Evolutionary conservation across 208 protist species (phyloP).

Genomic region (Trypanosoma mega): DNA sequence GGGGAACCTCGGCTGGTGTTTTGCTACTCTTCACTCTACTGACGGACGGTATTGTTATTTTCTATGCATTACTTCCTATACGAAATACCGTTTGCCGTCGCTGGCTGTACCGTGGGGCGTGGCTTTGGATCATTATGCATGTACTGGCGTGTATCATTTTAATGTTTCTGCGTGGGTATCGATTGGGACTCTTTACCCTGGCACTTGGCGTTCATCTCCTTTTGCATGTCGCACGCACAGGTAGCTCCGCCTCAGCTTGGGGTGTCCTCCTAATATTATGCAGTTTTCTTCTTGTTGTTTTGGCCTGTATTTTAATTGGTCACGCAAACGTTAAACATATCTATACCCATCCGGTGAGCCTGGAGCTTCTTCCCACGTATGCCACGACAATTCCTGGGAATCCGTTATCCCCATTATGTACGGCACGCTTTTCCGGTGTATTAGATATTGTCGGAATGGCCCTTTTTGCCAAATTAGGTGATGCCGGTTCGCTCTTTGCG

Average conservation of each 20-base stretch:
- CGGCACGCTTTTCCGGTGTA: conserved; percentile 22
- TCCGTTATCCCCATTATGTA: conserved; percentile 39
- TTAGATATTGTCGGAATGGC: conserved; percentile 59
- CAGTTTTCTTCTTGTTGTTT: conserved; percentile 9
- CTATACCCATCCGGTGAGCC: conserved; percentile 16
- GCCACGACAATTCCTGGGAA: background rate
- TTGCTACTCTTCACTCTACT: conserved; percentile 10
- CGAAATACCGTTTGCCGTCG: conserved; percentile 5
- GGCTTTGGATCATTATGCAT: conserved; percentile 14
- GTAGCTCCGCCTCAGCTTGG: background rate
- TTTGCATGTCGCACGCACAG: conserved; percentile 9
- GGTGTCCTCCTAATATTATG: background rate
- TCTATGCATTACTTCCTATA: conserved; percentile 1
- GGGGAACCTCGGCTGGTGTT: conserved; percentile 17
- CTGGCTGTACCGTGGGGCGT: conserved; percentile 20
- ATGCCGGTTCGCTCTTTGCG: conserved; percentile 29
- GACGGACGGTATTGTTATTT: conserved; percentile 13
- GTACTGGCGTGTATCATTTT: conserved; percentile 10
- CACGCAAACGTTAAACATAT: background rate
- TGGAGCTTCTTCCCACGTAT: conserved; percentile 2
- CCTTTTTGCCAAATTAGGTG: conserved; percentile 57
- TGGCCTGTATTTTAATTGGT: conserved; percentile 14
- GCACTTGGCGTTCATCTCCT: conserved; percentile 14
- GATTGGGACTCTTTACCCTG: conserved; percentile 17
- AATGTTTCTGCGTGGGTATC: conserved; percentile 15